Evolutionary conservation across 2,329 filamentous ascomycete genomes (phyloP).

Genomic region (Beauveria scarabaeidicola): DNA sequence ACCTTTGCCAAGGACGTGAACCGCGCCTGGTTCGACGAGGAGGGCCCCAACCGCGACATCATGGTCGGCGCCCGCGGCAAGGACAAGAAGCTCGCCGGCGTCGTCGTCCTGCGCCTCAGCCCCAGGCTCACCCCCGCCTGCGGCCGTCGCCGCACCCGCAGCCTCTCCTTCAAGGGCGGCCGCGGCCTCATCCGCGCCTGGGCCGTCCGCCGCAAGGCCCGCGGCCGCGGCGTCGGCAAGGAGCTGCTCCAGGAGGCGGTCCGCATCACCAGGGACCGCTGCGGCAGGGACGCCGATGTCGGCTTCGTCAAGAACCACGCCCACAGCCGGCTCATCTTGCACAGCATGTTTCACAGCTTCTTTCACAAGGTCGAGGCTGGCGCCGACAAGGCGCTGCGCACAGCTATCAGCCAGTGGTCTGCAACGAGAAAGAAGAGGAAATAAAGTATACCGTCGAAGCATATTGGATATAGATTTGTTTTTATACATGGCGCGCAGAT

Average conservation of each 20-base stretch:
- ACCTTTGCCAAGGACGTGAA: constrained; percentile 16
- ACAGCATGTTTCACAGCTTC: constrained; percentile 50
- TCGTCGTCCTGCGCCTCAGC: constrained; percentile 60
- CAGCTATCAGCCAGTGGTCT: constrained; percentile 42
- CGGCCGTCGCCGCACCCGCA: constrained; percentile 24
- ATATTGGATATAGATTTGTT: not conserved
- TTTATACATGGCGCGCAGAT: not conserved
- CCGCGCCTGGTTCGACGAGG: constrained; percentile 9
- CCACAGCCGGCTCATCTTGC: constrained; percentile 58
- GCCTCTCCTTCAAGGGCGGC: constrained; percentile 40
- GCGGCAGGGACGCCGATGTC: constrained; percentile 58
- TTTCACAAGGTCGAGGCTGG: constrained; percentile 52
- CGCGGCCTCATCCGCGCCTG: constrained; percentile 70
- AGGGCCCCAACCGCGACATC: constrained; percentile 36
- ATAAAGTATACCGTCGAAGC: not conserved
- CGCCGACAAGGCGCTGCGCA: constrained; percentile 45
- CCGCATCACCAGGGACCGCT: constrained; percentile 55
- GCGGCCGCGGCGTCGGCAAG: constrained; percentile 62
- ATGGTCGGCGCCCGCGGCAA: constrained; percentile 61
- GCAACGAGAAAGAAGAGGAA: constrained; percentile 35
- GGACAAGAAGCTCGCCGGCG: constrained; percentile 55
- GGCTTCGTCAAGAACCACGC: constrained; percentile 72
- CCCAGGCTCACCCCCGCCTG: constrained; percentile 22
- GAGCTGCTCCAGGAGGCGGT: constrained; percentile 68
- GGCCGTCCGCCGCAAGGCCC: constrained; percentile 65